phyloP scores from a whole-genome alignment of 306 rosid genomes.

The Alnus glutinosa region DNA sequence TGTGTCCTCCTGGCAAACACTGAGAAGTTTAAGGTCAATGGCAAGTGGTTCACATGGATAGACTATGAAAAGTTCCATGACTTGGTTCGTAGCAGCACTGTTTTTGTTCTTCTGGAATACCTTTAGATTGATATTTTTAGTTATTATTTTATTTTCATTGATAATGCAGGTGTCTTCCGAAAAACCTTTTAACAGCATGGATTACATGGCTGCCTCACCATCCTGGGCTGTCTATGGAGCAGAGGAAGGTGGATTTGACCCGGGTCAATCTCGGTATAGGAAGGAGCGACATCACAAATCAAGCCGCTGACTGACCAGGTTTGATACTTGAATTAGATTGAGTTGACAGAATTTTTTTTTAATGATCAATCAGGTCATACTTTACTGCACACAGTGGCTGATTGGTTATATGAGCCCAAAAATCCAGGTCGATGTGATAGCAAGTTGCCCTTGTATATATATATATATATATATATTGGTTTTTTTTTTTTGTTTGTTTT shows the following conservation, averaged over 20 bases:
- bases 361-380: slow-evolving; percentile 36
- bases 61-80: slow-evolving; percentile 92
- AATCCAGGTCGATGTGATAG: neutral
- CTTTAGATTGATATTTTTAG: slow-evolving; percentile 2
- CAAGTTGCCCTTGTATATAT: neutral
- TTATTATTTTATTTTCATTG: slow-evolving; percentile 12
- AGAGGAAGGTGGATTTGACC: slow-evolving; percentile 94
- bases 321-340: slow-evolving; percentile 27
- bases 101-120: slow-evolving; percentile 19
- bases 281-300: slow-evolving; percentile 91
- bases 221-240: slow-evolving; percentile 95
- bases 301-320: slow-evolving; percentile 49
- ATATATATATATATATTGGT: neutral
- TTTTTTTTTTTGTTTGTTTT: neutral
- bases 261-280: slow-evolving; percentile 68
- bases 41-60: slow-evolving; percentile 95
- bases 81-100: slow-evolving; percentile 52
- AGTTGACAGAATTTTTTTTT: slow-evolving; percentile 25
- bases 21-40: slow-evolving; percentile 80
- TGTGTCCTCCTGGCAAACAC: slow-evolving; percentile 90
- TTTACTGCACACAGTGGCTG: slow-evolving; percentile 25
- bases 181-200: slow-evolving; percentile 67
- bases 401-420: slow-evolving; percentile 21
- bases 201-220: slow-evolving; percentile 89
- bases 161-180: slow-evolving; percentile 86